Evolutionary conservation across 2,329 filamentous ascomycete species (phyloP).

Genomic region (Leptographium lundbergii): DNA sequence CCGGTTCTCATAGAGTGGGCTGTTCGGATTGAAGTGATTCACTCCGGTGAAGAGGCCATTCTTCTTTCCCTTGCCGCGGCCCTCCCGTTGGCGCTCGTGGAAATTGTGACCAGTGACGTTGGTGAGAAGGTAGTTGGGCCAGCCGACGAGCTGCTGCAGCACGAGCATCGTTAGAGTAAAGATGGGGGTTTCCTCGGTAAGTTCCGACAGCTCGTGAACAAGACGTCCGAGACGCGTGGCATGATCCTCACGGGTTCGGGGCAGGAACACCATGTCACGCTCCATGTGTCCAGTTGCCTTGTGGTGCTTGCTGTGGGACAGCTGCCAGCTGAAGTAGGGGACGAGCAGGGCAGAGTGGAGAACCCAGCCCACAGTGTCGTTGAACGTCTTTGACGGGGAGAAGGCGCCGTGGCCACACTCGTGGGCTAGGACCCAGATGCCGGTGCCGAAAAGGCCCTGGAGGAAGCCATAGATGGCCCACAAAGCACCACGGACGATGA

Average conservation of each 20-base stretch:
- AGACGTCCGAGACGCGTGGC: constrained; percentile 62
- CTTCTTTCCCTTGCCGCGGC: constrained; percentile 81
- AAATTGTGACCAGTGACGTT: constrained; percentile 96
- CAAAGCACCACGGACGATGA: constrained; percentile 49
- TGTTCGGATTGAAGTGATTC: constrained; percentile 86
- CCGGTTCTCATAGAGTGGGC: constrained; percentile 82
- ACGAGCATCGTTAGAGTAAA: constrained; percentile 63
- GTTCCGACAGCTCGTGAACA: constrained; percentile 71
- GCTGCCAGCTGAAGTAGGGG: constrained; percentile 99
- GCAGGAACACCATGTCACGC: constrained; percentile 98
- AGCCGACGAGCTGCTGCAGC: constrained; percentile 79
- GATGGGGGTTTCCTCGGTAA: constrained; percentile 90
- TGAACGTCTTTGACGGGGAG: constrained; percentile 79
- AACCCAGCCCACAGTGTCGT: constrained; percentile 86
- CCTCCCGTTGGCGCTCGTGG: constrained; percentile 84
- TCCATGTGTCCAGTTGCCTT: constrained; percentile 96
- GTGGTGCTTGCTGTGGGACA: constrained; percentile 98
- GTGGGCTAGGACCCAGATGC: constrained; percentile 91
- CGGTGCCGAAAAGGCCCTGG: constrained; percentile 88
- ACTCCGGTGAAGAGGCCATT: constrained; percentile 74
- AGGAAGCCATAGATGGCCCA: constrained; percentile 60
- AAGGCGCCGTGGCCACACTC: constrained; percentile 97
- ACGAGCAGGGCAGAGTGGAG: constrained; percentile 76
- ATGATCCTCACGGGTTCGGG: constrained; percentile 74
- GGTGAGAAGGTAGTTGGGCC: constrained; percentile 80